Evolutionary conservation across 805 yeast genomes (phyloP), one percentile per base, ranked within the genome.

Genomic region (Candida insectalens): DNA sequence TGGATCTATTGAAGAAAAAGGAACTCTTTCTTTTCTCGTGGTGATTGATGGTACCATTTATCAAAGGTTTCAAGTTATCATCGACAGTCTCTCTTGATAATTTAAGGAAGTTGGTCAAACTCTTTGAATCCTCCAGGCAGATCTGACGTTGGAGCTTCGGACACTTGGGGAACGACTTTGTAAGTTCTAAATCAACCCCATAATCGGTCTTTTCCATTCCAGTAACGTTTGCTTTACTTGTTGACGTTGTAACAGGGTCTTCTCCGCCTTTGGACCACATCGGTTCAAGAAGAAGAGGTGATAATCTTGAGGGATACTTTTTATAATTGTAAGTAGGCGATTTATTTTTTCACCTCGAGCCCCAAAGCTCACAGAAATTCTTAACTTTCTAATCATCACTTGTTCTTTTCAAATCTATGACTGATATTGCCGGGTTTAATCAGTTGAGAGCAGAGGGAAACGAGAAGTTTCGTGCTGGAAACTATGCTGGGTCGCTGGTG

Each of bases 11-110:
- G 29, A 43, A 47, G 5, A 42, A 46, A 12, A 8, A 21, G 10
- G 23, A 21, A 5, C 29, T 20, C 6, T 32, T 23, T 13, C 28
- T 21, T 16, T 41, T 22, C 20, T 52, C 58, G 29, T 49, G 54
- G 27, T 52, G 58, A 31, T 47, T 58, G 10, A 55, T 38, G 6
- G 60, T 38, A 7, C 64, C 62, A 33, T 71, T 69, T 19, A 72
- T 39, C 26, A 63, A 49, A 26, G 66, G 63, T 25, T 50, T 59
- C 0, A 72, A 44, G 4, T 62, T 63, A 44, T 72, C 78, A 41
- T 73, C 79, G 8, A 61, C 45, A 4, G 53, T 41, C 23, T 40
- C 40, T 39, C 71, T 45, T 3, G 69, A 62, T 1, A 57, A 37
- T 15, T 50, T 44, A 16, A 65, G 40, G 36, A 65, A 65, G 3